Conservation (phyloP, 2,329 filamentous ascomycete genomes). For the Pseudofabraea citricarpa region DNA sequence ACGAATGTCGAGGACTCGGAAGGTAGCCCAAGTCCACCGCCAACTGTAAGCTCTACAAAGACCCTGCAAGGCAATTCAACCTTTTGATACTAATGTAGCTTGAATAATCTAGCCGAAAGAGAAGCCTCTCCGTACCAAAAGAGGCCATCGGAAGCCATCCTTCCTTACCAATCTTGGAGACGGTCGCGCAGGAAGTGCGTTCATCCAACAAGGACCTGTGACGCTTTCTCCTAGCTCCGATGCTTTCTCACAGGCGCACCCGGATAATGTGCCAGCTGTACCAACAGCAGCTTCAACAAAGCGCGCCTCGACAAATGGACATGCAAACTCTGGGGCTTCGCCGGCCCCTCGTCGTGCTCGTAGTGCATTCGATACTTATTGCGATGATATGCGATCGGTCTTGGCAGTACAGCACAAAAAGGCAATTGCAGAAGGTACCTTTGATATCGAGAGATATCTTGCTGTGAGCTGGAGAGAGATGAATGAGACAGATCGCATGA, state of each 20-base stretch:
- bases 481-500: conserved; percentile 13
- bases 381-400: conserved; percentile 19
- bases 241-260: conserved; percentile 46
- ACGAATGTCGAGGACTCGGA: conserved; percentile 74
- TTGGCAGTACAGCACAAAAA: conserved; percentile 17
- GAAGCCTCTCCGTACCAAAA: conserved; percentile 71
- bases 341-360: conserved; percentile 6
- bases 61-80: too few relatives aligned
- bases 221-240: conserved; percentile 46
- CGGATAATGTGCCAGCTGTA: conserved; percentile 25
- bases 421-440: conserved; percentile 19
- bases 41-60: conserved; percentile 54
- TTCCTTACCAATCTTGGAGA: conserved; percentile 30
- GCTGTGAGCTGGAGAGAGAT: conserved; percentile 23
- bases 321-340: background rate
- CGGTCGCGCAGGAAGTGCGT: conserved; percentile 34
- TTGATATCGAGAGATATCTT: conserved; percentile 23
- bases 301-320: conserved; percentile 1
- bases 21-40: conserved; percentile 73
- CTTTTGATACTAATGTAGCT: conserved; percentile 15
- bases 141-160: conserved; percentile 61
- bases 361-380: conserved; percentile 25
- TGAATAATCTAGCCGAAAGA: conserved; percentile 59
- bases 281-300: conserved; percentile 31
- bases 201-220: conserved; percentile 42